phyloP scores from a whole-genome alignment of 352 stramenopile genomes.

The Phytophthora kernoviae region DNA sequence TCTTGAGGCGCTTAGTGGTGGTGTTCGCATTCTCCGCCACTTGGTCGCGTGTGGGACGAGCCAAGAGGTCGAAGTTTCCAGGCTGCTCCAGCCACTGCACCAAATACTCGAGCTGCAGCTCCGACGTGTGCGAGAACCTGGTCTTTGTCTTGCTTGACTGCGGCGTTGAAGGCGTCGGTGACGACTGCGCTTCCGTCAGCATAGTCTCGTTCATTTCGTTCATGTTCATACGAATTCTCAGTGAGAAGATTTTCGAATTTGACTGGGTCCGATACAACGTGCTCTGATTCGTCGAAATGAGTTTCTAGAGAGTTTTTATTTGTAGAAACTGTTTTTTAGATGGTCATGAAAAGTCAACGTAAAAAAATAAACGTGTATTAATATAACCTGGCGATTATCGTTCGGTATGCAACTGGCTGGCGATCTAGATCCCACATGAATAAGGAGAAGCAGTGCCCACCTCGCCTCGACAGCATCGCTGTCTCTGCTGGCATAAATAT shows the following conservation, averaged over 20 bases:
- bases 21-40: not conserved
- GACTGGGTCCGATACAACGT: not conserved
- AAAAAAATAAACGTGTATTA: no score
- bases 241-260: constrained; percentile 2
- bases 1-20: constrained; percentile 35
- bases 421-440: constrained; percentile 1
- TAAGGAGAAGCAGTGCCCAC: not conserved
- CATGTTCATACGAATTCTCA: constrained; percentile 3
- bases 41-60: constrained; percentile 6
- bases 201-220: not conserved
- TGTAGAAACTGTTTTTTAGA: not conserved
- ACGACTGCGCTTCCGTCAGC: not conserved
- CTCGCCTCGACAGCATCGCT: constrained; percentile 9
- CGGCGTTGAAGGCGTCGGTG: constrained; percentile 2
- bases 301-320: not conserved
- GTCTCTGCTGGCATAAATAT: constrained; percentile 29
- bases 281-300: not conserved
- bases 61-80: constrained; percentile 37
- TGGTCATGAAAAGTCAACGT: not conserved
- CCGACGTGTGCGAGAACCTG: constrained; percentile 40
- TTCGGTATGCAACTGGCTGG: not conserved
- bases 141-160: constrained; percentile 21
- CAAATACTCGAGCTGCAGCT: constrained; percentile 38
- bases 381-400: not conserved
- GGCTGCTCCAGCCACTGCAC: constrained; percentile 45